Evolutionary conservation across 2,329 filamentous ascomycete genomes (phyloP).

Genomic region (Colletotrichum sp.): DNA sequence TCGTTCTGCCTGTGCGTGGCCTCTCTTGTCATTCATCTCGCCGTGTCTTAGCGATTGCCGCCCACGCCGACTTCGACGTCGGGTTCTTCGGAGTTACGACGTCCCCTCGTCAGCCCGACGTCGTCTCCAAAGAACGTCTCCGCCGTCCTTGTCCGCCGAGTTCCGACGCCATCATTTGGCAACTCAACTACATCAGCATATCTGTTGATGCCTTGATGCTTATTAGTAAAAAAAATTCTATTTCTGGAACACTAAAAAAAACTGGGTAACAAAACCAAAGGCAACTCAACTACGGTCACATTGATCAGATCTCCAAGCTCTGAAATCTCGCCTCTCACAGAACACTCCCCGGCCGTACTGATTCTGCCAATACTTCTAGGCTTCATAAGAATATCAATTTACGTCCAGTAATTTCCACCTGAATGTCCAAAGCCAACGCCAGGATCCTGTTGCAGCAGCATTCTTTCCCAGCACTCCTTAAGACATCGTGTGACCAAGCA

Average conservation of each 20-base stretch:
- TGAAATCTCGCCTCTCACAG: not conserved
- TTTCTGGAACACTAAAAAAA: no score
- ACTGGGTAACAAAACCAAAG: no score
- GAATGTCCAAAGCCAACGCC: not conserved
- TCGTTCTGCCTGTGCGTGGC: not conserved
- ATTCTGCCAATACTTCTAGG: not conserved
- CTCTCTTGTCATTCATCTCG: not conserved
- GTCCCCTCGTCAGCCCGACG: not conserved
- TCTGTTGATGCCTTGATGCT: no score
- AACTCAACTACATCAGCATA: not conserved
- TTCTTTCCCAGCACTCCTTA: not conserved
- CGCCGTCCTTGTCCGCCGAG: not conserved
- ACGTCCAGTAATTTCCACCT: not conserved
- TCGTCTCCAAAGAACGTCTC: not conserved
- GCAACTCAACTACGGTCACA: not conserved
- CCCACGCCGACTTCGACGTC: not conserved
- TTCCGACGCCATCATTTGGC: not conserved
- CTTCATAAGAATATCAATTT: not conserved
- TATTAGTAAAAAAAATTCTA: no score
- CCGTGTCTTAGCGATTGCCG: not conserved
- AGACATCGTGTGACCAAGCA: not conserved
- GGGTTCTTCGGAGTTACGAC: constrained; percentile 20
- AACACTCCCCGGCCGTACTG: not conserved
- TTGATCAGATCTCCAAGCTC: not conserved
- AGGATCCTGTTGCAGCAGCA: not conserved